Conservation (phyloP, 495 filamentous ascomycete genomes). For the Aspergillus hancockii region DNA sequence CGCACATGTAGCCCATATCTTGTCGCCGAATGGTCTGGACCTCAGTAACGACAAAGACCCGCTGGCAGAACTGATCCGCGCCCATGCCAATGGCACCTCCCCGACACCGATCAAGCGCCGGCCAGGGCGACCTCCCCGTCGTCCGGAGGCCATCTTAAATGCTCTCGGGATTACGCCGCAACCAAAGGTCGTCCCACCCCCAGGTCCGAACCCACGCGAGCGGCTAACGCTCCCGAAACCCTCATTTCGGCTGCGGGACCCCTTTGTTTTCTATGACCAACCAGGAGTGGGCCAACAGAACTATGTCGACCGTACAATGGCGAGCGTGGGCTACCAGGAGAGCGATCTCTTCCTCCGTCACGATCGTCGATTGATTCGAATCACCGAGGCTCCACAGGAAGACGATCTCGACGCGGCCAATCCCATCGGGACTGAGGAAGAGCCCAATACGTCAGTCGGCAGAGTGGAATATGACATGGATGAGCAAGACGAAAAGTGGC, state of each 20-base stretch:
- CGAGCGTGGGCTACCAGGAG: constrained; percentile 91
- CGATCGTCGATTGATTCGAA: constrained; percentile 74
- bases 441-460: constrained; percentile 61
- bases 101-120: constrained; percentile 55
- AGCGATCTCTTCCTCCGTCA: constrained; percentile 83
- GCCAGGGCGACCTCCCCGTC: constrained; percentile 63
- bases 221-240: constrained; percentile 66
- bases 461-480: constrained; percentile 99
- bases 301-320: constrained; percentile 89
- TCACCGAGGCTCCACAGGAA: constrained; percentile 73
- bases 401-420: constrained; percentile 75
- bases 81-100: constrained; percentile 28
- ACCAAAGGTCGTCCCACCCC: constrained; percentile 60
- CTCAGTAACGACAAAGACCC: constrained; percentile 25
- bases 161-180: constrained; percentile 58
- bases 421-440: constrained; percentile 59
- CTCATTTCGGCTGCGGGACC: constrained; percentile 56
- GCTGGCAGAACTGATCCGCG: constrained; percentile 25
- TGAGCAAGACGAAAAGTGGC: constrained; percentile 96
- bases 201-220: constrained; percentile 67
- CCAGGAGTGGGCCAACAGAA: constrained; percentile 61
- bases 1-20: constrained; percentile 30
- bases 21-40: constrained; percentile 32
- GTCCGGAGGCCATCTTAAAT: constrained; percentile 60
- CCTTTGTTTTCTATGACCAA: constrained; percentile 62